Evolutionary conservation across 1,139 yeast species (phyloP).

Genomic region (Pneumocystis jirovecii): DNA sequence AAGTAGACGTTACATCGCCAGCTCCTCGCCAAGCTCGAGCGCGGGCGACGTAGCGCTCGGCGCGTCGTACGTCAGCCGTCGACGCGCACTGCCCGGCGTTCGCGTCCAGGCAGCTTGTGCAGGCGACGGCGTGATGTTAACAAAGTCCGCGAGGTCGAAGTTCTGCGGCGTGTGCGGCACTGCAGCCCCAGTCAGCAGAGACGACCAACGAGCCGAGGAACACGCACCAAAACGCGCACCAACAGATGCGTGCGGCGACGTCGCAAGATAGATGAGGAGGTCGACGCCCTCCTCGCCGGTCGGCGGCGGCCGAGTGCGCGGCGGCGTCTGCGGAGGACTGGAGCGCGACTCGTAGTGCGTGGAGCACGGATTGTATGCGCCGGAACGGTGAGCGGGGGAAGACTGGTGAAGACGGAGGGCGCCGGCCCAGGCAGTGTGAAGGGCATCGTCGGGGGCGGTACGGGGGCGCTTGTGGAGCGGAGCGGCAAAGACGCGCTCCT

Average conservation of each 20-base stretch:
- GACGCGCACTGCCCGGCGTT: conserved; percentile 1
- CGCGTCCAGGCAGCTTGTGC: conserved; percentile 14
- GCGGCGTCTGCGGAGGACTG: not conserved
- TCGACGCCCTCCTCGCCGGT: conserved; percentile 64
- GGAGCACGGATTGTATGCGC: not conserved
- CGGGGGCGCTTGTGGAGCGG: not conserved
- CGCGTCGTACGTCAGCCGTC: not conserved
- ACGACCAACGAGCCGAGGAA: not conserved
- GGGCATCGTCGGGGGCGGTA: not conserved
- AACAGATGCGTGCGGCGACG: conserved; percentile 46
- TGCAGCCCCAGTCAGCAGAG: not conserved
- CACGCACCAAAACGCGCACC: conserved; percentile 5
- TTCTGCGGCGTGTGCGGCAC: not conserved
- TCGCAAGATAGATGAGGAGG: conserved; percentile 62
- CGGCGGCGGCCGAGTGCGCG: conserved; percentile 8
- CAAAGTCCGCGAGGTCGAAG: conserved; percentile 70
- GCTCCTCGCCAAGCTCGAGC: not conserved
- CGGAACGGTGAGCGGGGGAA: not conserved
- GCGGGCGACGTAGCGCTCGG: not conserved
- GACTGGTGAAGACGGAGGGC: not conserved
- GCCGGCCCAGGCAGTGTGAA: not conserved
- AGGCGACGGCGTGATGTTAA: conserved; percentile 67
- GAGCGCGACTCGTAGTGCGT: conserved; percentile 2
- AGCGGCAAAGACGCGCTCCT: conserved; percentile 11
- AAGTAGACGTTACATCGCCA: no score